phyloP scores from a whole-genome alignment of 1,139 yeast genomes.

The Sugiyamaella japonica region DNA sequence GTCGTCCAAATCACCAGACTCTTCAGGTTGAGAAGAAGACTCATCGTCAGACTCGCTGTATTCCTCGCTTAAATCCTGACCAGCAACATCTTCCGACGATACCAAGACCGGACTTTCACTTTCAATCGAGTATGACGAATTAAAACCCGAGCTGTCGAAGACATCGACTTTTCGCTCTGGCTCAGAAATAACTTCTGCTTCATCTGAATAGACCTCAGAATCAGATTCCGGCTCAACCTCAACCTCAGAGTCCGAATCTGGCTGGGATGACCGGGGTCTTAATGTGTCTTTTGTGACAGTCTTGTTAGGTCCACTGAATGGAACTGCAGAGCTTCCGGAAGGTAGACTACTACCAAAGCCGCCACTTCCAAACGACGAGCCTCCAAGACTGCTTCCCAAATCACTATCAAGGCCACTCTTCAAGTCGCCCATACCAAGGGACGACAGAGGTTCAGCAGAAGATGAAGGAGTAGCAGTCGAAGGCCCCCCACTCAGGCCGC shows the following conservation, averaged over 20 bases:
- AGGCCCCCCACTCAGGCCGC: too few species aligned
- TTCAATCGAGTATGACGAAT: background rate
- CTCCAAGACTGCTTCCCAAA: background rate
- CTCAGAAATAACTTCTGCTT: too few species aligned
- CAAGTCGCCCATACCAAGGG: background rate
- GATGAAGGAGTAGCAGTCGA: background rate
- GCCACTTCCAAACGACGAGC: background rate
- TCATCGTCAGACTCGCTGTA: slow-evolving; percentile 2
- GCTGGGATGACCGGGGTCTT: background rate
- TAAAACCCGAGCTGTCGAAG: background rate
- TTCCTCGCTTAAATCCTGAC: background rate
- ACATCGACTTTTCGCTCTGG: too few species aligned
- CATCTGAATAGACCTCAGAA: background rate
- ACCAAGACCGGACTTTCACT: slow-evolving; percentile 7
- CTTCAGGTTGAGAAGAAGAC: background rate
- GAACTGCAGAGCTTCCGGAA: background rate
- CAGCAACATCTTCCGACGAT: background rate
- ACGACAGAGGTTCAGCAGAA: background rate
- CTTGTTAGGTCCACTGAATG: background rate
- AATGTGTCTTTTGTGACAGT: background rate
- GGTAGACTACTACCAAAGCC: background rate
- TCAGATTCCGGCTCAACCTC: background rate
- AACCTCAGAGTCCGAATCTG: background rate
- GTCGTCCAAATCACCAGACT: slow-evolving; percentile 12
- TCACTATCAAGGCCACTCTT: background rate